A percentile compares a stretch with the other conserved stretches of the same genome.
These are phyloP conservation scores for Isabelozyma gotoi DNA, from an alignment of 805 yeast genomes.

Conservation along the genomic window DNA sequence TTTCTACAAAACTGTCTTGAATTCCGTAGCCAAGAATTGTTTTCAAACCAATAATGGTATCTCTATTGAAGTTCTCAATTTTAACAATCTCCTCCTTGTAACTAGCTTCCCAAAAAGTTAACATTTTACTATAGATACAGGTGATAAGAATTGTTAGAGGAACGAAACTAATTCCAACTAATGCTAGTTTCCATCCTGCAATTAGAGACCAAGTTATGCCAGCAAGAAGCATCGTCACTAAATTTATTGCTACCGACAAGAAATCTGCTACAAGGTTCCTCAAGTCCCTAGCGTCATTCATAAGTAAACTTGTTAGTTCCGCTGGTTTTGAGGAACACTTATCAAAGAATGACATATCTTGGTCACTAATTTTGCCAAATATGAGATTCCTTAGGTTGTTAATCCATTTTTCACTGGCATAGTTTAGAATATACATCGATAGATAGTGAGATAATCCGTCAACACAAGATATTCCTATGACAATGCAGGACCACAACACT, in stretches of 20 bases:
- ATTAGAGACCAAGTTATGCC: conserved; percentile 79
- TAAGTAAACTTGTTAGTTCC: conserved; percentile 61
- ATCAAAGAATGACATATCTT: conserved; percentile 55
- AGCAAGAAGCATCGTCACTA: conserved; percentile 51
- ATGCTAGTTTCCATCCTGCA: conserved; percentile 82
- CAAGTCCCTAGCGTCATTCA: conserved; percentile 82
- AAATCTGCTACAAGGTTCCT: conserved; percentile 65
- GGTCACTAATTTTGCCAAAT: conserved; percentile 49
- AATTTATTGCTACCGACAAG: conserved; percentile 52
- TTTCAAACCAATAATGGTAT: conserved; percentile 56
- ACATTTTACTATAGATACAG: conserved; percentile 47
- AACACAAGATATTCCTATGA: conserved; percentile 57
- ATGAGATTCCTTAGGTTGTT: conserved; percentile 48
- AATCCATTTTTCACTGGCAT: conserved; percentile 70
- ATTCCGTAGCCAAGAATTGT: conserved; percentile 63
- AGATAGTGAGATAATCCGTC: conserved; percentile 61
- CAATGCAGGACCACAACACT: conserved; percentile 65
- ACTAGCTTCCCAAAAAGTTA: conserved; percentile 55
- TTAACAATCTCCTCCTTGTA: conserved; percentile 59
- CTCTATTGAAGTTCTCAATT: conserved; percentile 52
- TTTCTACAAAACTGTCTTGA: conserved; percentile 43
- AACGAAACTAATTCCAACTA: conserved; percentile 76
- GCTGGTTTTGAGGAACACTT: conserved; percentile 40
- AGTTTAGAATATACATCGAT: conserved; percentile 50
- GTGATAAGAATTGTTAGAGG: conserved; percentile 61